Evolutionary conservation across 1,139 yeast species (phyloP), one percentile per base, ranked within the genome.

Genomic region (Sporopachydermia cereana): DNA sequence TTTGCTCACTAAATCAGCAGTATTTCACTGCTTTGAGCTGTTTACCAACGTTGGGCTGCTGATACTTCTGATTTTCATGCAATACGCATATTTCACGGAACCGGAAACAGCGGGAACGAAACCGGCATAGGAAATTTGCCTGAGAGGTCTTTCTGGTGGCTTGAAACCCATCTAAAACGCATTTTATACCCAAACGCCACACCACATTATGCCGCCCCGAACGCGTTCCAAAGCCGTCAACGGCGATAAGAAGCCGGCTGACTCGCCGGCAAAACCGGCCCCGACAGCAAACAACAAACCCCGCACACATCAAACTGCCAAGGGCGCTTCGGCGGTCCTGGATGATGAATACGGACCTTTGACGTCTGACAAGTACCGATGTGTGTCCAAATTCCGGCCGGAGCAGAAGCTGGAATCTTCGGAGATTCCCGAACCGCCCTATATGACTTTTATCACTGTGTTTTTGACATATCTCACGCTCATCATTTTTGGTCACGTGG

Each of bases 401-500:
- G 39, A 34, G 24, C 43, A 29, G 14, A 47, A 45, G 25, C 41
- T 41, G 7, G 60, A 57, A 27, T 52, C 49, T 3, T 59, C 52
- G 41, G 64, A 64, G 45, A 51, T 65, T 31, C 96, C 86, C 59
- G 95, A 89, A 48, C 97, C 97, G 4, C 91, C 95, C 9, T 84
- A 84, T 57, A 72, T 74, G 52, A 78, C 84, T 46, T 77, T 84
- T 52, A 67, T 91, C 48, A 74, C 85, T 47, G 91, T 98, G 2
- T 91, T 89, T 58, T 65, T 91, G 54, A 79, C 83, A 60, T 93
- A 88, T 61, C 70, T 91, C 53, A 75, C 85, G 44, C 72, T 91
- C 57, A 85, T 91, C 52, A 76, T 88, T 31, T 72, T 86, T 50
- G 99, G 99, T 36, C 96, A 91, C 58, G 66, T 88, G 36, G 78